Conservation (phyloP, 2,329 filamentous ascomycete genomes). For the Alternaria sp. region DNA sequence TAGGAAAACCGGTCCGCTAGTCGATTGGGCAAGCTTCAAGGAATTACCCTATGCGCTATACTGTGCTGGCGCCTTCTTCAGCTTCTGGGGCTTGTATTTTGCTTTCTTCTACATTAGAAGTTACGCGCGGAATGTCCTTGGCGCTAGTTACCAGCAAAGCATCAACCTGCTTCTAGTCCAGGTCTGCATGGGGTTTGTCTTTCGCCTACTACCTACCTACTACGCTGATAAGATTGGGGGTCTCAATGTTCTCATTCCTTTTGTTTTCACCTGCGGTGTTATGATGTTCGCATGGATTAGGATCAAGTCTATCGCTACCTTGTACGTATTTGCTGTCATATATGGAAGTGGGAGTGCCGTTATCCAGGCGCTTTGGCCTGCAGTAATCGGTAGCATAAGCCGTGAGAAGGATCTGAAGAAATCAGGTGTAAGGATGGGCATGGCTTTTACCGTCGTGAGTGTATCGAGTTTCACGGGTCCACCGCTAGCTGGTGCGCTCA, state of each 20-base stretch:
- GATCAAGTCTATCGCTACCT: constrained; percentile 32
- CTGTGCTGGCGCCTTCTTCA: constrained; percentile 49
- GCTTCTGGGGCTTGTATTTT: constrained; percentile 53
- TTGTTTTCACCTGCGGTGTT: constrained; percentile 57
- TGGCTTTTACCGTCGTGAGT: constrained; percentile 50
- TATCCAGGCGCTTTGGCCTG: constrained; percentile 45
- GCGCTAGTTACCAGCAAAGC: constrained; percentile 60
- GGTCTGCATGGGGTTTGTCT: constrained; percentile 60
- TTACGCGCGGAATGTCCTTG: constrained; percentile 56
- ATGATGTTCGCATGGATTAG: constrained; percentile 53
- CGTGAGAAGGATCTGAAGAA: constrained; percentile 46
- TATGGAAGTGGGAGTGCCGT: constrained; percentile 43
- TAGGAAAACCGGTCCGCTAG: constrained; percentile 52
- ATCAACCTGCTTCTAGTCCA: constrained; percentile 65
- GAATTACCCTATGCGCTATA: constrained; percentile 53
- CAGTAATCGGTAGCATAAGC: constrained; percentile 44
- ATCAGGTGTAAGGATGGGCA: constrained; percentile 47
- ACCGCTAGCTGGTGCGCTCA: constrained; percentile 49
- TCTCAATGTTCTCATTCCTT: constrained; percentile 58
- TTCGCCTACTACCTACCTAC: constrained; percentile 58
- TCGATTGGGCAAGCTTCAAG: constrained; percentile 55
- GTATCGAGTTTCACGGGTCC: constrained; percentile 48
- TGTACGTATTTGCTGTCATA: constrained; percentile 46
- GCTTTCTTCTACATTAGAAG: constrained; percentile 58
- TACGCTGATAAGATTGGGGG: constrained; percentile 54